Percentiles rank a stretch among this genome's conserved stretches.
phyloP scores from a whole-genome alignment of 1,284 basidiomycete genomes.

The Ustilago curta region DNA sequence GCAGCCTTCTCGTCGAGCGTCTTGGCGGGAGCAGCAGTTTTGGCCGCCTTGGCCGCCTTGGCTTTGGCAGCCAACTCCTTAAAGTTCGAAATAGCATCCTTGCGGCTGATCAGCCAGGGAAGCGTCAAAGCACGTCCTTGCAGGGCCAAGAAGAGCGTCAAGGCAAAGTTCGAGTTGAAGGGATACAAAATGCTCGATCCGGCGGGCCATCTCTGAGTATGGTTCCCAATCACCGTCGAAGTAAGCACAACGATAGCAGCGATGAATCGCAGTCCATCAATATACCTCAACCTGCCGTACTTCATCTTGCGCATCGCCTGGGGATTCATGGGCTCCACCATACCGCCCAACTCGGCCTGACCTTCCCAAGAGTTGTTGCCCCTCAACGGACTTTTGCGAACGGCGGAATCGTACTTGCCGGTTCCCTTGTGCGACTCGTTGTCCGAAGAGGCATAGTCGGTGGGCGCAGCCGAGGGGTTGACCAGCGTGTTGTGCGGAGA shows the following conservation, averaged over 20 bases:
- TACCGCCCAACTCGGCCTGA: conserved; percentile 16
- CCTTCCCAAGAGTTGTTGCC: conserved; percentile 39
- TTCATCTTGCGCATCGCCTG: conserved; percentile 36
- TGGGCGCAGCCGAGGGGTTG: conserved; percentile 22
- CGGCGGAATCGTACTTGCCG: conserved; percentile 16
- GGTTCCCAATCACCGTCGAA: conserved; percentile 32
- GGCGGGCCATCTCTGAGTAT: conserved; percentile 19
- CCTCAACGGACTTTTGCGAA: conserved; percentile 29
- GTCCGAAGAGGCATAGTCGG: conserved; percentile 40
- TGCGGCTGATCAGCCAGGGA: conserved; percentile 42
- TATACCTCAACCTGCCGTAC: conserved; percentile 46
- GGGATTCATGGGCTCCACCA: conserved; percentile 1
- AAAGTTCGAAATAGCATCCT: conserved; percentile 28
- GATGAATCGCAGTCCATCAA: conserved; percentile 43
- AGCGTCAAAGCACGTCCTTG: conserved; percentile 38
- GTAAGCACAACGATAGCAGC: conserved; percentile 42
- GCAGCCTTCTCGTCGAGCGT: conserved; percentile 28
- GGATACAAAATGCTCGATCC: conserved; percentile 51
- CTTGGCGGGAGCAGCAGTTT: conserved; percentile 25
- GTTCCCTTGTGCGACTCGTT: conserved; percentile 20
- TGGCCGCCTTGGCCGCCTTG: conserved; percentile 34
- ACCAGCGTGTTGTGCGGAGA: conserved; percentile 36
- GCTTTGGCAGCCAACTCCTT: conserved; percentile 37
- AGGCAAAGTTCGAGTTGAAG: conserved; percentile 41
- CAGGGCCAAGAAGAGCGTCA: conserved; percentile 48